A percentile compares a stretch with the other conserved stretches of the same genome.
Evolutionary conservation across 805 yeast species (phyloP).

Genomic region (Ogataea nitratoaversa): DNA sequence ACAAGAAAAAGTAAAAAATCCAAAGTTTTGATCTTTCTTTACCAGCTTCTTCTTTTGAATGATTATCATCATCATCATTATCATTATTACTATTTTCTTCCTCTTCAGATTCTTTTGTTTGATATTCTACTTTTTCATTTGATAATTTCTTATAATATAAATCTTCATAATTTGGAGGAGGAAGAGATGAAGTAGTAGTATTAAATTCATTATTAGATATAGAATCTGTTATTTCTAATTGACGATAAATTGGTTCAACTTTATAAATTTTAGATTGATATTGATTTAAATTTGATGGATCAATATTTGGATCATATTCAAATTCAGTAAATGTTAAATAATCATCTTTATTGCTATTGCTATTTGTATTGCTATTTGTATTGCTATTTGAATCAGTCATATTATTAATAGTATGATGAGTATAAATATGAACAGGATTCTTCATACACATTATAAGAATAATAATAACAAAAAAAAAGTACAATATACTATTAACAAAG

Average conservation of each 20-base stretch:
- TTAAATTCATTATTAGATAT: neutral
- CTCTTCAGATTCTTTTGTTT: neutral
- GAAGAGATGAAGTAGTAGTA: neutral
- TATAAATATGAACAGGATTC: slow-evolving; percentile 18
- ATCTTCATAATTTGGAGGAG: slow-evolving; percentile 7
- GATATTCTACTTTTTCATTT: no score
- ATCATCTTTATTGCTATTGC: neutral
- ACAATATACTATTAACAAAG: no score
- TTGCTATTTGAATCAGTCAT: neutral
- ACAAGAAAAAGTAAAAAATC: neutral
- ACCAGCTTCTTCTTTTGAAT: neutral
- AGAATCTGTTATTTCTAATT: slow-evolving; percentile 1
- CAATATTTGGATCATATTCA: slow-evolving; percentile 27
- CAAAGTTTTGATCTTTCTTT: neutral
- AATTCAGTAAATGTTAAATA: slow-evolving; percentile 20
- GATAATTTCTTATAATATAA: slow-evolving; percentile 2
- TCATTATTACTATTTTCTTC: neutral
- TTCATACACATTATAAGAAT: slow-evolving; percentile 19
- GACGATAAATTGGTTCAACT: slow-evolving; percentile 20
- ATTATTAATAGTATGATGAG: neutral
- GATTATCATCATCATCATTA: neutral
- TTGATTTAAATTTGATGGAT: slow-evolving; percentile 30
- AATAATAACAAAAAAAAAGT: neutral
- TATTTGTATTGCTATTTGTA: neutral
- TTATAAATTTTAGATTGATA: slow-evolving; percentile 29